Conservation (phyloP, 305 asterid species). For the Fraxinus velutina region DNA sequence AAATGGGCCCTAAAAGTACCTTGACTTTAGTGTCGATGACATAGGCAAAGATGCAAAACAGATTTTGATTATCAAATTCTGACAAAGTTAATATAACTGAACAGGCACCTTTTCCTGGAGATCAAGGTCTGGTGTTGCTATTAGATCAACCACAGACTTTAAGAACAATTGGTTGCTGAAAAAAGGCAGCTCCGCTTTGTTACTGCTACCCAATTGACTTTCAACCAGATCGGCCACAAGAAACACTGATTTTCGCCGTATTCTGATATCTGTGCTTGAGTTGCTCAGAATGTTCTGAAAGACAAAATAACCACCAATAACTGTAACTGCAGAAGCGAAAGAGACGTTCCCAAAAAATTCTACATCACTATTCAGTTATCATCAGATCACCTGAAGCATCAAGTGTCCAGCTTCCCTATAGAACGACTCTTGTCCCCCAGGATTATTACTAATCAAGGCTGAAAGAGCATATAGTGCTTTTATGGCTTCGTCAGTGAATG, state of each 20-base stretch:
- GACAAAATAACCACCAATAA: not conserved
- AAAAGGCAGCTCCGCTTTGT: conserved; percentile 34
- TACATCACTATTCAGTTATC: conserved; percentile 12
- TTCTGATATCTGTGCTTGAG: conserved; percentile 58
- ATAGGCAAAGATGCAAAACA: not conserved
- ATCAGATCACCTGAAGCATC: conserved; percentile 71
- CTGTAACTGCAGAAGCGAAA: conserved; percentile 14
- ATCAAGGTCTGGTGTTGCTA: conserved; percentile 61
- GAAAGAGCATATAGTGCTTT: conserved; percentile 80
- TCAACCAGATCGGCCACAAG: conserved; percentile 68
- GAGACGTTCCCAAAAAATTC: conserved; percentile 12
- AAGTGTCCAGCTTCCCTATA: conserved; percentile 58
- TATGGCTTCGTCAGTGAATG: conserved; percentile 59
- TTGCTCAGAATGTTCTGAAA: conserved; percentile 66
- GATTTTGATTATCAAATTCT: not conserved
- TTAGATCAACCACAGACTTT: conserved; percentile 59
- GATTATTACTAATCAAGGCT: conserved; percentile 66
- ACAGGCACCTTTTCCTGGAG: conserved; percentile 75
- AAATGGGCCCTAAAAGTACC: not conserved
- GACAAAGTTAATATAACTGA: not conserved
- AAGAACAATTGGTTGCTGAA: conserved; percentile 52
- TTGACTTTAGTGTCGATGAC: not conserved
- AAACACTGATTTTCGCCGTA: conserved; percentile 56
- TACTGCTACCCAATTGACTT: conserved; percentile 39
- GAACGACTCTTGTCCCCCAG: conserved; percentile 55